Evolutionary conservation across 23 red algal species (phyloP).

Genomic region (Gracilaria caudata): DNA sequence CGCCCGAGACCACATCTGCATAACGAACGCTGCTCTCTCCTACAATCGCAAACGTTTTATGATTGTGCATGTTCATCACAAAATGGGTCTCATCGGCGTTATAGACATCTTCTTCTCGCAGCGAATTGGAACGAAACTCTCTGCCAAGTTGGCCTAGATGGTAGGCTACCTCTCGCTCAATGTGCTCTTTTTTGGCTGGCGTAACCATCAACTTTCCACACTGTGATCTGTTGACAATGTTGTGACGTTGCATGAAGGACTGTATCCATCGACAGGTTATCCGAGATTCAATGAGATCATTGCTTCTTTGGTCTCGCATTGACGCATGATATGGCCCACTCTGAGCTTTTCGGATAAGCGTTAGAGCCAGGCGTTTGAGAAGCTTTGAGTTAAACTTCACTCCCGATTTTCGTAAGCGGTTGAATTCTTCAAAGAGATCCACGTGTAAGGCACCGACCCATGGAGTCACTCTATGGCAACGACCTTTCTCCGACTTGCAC

Average conservation of each 20-base stretch:
- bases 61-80: slow-evolving; percentile 31
- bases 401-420: slow-evolving; percentile 15
- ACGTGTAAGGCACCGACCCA: slow-evolving; percentile 7
- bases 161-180: slow-evolving; percentile 15
- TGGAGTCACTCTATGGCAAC: background rate
- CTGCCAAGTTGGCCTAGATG: background rate
- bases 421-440: background rate
- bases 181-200: slow-evolving; percentile 2
- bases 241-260: background rate
- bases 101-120: slow-evolving; percentile 28
- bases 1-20: slow-evolving; percentile 28
- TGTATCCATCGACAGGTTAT: background rate
- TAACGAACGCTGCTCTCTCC: slow-evolving; percentile 18
- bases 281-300: background rate
- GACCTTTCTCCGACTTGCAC: slow-evolving; percentile 3
- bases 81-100: slow-evolving; percentile 52
- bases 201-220: slow-evolving; percentile 5
- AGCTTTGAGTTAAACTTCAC: too few species aligned
- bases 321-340: background rate
- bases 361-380: too few species aligned
- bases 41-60: slow-evolving; percentile 39
- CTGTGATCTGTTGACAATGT: background rate
- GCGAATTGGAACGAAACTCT: background rate
- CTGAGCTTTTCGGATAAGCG: too few species aligned
- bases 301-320: background rate